phyloP scores from a whole-genome alignment of 202 grass and related monocot species.

The Schoenoplectus triqueter region DNA sequence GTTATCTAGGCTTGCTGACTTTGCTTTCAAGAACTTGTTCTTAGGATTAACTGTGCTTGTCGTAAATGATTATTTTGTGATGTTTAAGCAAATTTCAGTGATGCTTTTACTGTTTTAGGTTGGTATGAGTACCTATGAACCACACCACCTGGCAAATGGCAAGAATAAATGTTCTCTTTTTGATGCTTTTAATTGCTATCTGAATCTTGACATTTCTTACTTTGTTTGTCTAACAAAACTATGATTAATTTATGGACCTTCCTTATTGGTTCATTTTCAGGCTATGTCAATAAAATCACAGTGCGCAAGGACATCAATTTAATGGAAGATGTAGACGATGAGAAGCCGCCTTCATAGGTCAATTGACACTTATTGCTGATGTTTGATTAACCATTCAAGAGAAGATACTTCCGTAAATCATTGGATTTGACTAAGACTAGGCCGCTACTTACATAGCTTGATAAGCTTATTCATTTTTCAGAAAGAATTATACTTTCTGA shows the following conservation, averaged over 20 bases:
- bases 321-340: constrained; percentile 78
- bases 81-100: not conserved
- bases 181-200: constrained; percentile 12
- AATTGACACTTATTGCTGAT: constrained; percentile 32
- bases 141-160: not conserved
- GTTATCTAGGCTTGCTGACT: not conserved
- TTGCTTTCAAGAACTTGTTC: constrained; percentile 25
- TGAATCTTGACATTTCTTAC: not conserved
- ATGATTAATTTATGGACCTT: not conserved
- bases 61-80: not conserved
- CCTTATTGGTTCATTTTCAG: constrained; percentile 47
- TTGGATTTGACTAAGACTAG: constrained; percentile 15
- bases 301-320: constrained; percentile 68
- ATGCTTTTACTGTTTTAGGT: not conserved
- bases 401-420: constrained; percentile 40
- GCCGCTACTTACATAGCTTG: constrained; percentile 9
- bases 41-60: constrained; percentile 6
- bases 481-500: constrained; percentile 39
- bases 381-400: constrained; percentile 36
- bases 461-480: constrained; percentile 20
- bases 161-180: not conserved
- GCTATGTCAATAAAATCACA: constrained; percentile 96
- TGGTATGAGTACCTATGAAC: not conserved
- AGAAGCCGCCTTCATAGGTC: constrained; percentile 65
- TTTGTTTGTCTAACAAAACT: not conserved